Evolutionary conservation across 805 yeast species (phyloP).

Genomic region (Sugiyamaella valdiviana): DNA sequence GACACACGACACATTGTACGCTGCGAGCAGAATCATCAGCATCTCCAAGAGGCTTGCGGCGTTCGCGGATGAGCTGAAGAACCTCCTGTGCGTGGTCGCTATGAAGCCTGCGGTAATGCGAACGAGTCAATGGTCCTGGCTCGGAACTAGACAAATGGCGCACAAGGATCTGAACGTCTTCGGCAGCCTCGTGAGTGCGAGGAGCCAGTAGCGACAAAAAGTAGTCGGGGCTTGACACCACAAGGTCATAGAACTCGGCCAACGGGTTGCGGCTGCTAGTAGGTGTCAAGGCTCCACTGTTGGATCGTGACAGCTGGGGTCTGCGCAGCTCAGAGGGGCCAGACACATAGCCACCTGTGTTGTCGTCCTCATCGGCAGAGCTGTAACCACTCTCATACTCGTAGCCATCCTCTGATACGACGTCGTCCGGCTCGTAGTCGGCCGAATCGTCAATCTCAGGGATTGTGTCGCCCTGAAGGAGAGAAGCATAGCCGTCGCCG

Average conservation of each 20-base stretch:
- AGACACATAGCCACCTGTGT: constrained; percentile 1
- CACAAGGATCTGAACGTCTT: constrained; percentile 27
- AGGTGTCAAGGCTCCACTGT: not conserved
- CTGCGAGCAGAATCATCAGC: constrained; percentile 24
- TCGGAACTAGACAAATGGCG: constrained; percentile 24
- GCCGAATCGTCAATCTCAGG: constrained; percentile 37
- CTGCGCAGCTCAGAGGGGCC: not conserved
- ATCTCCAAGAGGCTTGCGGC: constrained; percentile 6
- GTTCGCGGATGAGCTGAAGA: constrained; percentile 12
- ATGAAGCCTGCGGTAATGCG: constrained; percentile 3
- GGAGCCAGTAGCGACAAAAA: constrained; percentile 26
- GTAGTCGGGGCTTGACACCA: constrained; percentile 23
- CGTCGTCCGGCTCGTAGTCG: constrained; percentile 27
- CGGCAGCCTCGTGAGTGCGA: constrained; percentile 24
- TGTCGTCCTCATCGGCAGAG: constrained; percentile 20
- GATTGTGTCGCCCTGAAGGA: constrained; percentile 28
- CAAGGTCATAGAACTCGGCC: constrained; percentile 16
- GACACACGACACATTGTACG: constrained; percentile 72
- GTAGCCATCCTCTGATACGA: constrained; percentile 9
- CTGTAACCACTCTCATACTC: constrained; percentile 18
- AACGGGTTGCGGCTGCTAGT: constrained; percentile 3
- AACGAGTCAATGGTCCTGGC: constrained; percentile 9
- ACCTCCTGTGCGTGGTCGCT: constrained; percentile 10
- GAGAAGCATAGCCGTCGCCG: constrained; percentile 23
- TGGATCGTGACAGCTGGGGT: not conserved